A percentile compares a stretch with the other conserved stretches of the same genome.
phyloP scores from a whole-genome alignment of 2,329 filamentous ascomycete genomes.

The Diaporthe aspalathi region DNA sequence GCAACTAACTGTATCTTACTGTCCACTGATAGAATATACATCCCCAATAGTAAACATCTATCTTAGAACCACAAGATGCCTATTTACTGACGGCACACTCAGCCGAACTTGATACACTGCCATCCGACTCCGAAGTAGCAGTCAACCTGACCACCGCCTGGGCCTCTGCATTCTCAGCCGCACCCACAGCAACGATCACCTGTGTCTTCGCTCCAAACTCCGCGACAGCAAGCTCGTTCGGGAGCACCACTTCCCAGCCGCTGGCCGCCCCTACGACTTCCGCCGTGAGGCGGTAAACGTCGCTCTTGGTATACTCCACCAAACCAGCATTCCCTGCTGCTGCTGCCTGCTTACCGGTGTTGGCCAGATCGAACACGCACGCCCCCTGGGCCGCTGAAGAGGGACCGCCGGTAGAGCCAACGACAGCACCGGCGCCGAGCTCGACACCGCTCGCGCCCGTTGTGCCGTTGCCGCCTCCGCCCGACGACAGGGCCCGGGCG shows the following conservation, averaged over 20 bases:
- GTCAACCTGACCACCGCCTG: slow-evolving; percentile 55
- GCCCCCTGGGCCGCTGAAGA: slow-evolving; percentile 51
- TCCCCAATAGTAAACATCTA: neutral
- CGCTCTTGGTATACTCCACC: slow-evolving; percentile 40
- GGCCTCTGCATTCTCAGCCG: slow-evolving; percentile 46
- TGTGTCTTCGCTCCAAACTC: slow-evolving; percentile 53
- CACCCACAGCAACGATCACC: slow-evolving; percentile 57
- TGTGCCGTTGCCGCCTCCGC: slow-evolving; percentile 47
- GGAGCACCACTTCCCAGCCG: slow-evolving; percentile 59
- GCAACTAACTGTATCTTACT: neutral
- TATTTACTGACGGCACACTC: slow-evolving; percentile 47
- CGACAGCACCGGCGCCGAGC: slow-evolving; percentile 35
- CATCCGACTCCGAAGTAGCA: slow-evolving; percentile 59
- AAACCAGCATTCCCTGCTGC: slow-evolving; percentile 50
- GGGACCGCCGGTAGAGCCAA: neutral
- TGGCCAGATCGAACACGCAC: slow-evolving; percentile 60
- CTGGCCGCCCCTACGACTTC: slow-evolving; percentile 47
- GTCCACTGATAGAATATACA: neutral
- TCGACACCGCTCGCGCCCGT: slow-evolving; percentile 40
- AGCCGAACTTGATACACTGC: slow-evolving; percentile 44
- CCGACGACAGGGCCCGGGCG: slow-evolving; percentile 55
- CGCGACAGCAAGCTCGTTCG: slow-evolving; percentile 54
- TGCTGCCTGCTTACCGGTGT: slow-evolving; percentile 53
- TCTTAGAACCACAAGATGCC: neutral
- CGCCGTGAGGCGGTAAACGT: slow-evolving; percentile 1